Evolutionary conservation across 1,139 yeast species (phyloP).

Genomic region (Entelexis sorbosivorans): DNA sequence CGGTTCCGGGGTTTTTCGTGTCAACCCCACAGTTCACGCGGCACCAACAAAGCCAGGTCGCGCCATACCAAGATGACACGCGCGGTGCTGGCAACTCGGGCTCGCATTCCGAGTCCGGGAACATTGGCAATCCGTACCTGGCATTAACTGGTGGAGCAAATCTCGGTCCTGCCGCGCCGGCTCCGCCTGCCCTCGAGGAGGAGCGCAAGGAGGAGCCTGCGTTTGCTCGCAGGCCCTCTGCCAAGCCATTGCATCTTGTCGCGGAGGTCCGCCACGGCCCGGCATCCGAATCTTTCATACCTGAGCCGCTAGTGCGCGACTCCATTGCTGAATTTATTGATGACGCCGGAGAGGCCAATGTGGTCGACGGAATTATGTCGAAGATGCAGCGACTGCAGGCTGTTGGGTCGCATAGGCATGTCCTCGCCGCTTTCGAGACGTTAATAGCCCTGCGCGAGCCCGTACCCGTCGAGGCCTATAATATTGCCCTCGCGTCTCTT

Average conservation of each 20-base stretch:
- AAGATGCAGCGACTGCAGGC: slow-evolving; percentile 16
- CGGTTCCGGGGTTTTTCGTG: slow-evolving; percentile 32
- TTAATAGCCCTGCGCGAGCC: slow-evolving; percentile 7
- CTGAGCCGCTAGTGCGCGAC: neutral
- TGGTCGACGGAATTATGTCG: slow-evolving; percentile 7
- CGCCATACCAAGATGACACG: slow-evolving; percentile 19
- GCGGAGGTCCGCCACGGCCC: neutral
- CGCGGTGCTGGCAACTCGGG: slow-evolving; percentile 18
- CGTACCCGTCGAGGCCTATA: slow-evolving; percentile 21
- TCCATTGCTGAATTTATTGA: slow-evolving; percentile 7
- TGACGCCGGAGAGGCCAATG: neutral
- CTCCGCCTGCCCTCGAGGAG: slow-evolving; percentile 12
- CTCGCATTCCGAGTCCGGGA: slow-evolving; percentile 12
- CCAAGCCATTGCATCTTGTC: neutral
- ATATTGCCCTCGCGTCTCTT: slow-evolving; percentile 20
- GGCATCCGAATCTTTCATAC: neutral
- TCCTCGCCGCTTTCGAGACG: slow-evolving; percentile 19
- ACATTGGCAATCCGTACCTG: slow-evolving; percentile 15
- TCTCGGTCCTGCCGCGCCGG: slow-evolving; percentile 14
- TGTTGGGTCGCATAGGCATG: slow-evolving; percentile 18
- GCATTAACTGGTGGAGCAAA: slow-evolving; percentile 17
- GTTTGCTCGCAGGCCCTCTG: neutral
- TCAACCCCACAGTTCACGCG: slow-evolving; percentile 34
- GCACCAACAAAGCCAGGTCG: slow-evolving; percentile 32
- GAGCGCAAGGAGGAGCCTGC: slow-evolving; percentile 15